phyloP scores from a whole-genome alignment of 208 protist species.

The Wallacemonas sp. region DNA sequence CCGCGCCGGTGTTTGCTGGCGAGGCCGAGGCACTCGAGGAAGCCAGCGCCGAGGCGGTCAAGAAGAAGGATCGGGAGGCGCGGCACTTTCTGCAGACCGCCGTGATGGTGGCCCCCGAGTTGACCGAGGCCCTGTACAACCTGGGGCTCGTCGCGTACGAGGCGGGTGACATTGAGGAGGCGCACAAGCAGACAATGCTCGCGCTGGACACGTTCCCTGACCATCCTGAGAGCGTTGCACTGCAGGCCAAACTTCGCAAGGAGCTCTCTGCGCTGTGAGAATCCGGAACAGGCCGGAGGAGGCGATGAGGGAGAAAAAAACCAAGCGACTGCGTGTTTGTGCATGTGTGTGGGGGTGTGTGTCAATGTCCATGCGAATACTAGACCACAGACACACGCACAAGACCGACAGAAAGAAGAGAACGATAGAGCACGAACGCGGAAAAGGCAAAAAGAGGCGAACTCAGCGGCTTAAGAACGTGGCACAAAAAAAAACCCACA shows the following conservation, averaged over 20 bases:
- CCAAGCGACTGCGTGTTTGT: neutral
- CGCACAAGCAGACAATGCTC: conserved; percentile 55
- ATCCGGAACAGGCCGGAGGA: neutral
- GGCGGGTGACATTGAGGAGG: conserved; percentile 81
- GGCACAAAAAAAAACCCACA: too few species aligned
- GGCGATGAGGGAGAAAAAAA: neutral
- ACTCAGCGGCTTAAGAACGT: too few species aligned
- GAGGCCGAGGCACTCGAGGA: conserved; percentile 41
- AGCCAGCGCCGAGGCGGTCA: neutral
- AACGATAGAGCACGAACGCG: too few species aligned
- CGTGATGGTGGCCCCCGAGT: conserved; percentile 54
- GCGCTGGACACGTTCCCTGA: conserved; percentile 81
- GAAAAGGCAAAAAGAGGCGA: too few species aligned
- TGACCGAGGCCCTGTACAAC: conserved; percentile 95
- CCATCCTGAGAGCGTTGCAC: conserved; percentile 76
- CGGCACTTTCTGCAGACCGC: conserved; percentile 75
- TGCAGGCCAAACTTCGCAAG: conserved; percentile 62
- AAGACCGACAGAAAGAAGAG: too few species aligned
- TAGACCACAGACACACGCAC: too few species aligned
- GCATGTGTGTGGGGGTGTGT: neutral
- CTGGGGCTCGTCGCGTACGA: conserved; percentile 70
- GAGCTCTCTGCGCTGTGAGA: conserved; percentile 56
- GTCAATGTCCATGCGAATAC: conserved; percentile 10
- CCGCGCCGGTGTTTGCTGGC: conserved; percentile 31
- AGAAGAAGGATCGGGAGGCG: conserved; percentile 53